Percentiles rank a stretch among this genome's conserved stretches.
phyloP scores from a whole-genome alignment of 2,329 filamentous ascomycete species.

The Paraphaeosphaeria minitans region DNA sequence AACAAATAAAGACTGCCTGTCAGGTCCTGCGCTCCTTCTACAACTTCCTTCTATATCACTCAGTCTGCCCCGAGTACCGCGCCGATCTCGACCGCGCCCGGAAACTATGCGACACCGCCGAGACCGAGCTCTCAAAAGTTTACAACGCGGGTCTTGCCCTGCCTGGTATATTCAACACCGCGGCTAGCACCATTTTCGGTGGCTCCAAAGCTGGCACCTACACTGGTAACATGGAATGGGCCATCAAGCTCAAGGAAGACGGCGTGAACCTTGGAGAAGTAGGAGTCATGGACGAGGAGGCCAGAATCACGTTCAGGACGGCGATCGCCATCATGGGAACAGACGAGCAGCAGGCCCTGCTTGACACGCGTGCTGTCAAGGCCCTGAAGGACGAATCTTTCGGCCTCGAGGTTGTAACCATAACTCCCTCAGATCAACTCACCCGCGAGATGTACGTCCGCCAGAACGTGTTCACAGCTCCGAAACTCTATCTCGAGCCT shows the following conservation, averaged over 20 bases:
- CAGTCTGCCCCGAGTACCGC: slow-evolving; percentile 82
- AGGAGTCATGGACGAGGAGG: slow-evolving; percentile 54
- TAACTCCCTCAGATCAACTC: slow-evolving; percentile 55
- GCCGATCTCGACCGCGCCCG: slow-evolving; percentile 70
- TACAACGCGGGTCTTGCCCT: slow-evolving; percentile 58
- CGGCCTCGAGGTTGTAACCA: slow-evolving; percentile 50
- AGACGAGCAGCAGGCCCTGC: slow-evolving; percentile 47
- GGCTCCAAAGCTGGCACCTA: slow-evolving; percentile 55
- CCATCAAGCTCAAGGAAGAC: slow-evolving; percentile 29
- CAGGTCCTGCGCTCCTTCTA: slow-evolving; percentile 83
- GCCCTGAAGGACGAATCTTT: slow-evolving; percentile 27
- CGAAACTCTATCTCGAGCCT: slow-evolving; percentile 52
- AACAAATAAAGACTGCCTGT: slow-evolving; percentile 63
- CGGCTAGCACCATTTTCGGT: slow-evolving; percentile 71
- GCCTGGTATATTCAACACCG: slow-evolving; percentile 82
- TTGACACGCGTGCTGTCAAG: slow-evolving; percentile 27
- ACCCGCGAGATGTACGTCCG: slow-evolving; percentile 53
- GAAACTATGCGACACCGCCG: slow-evolving; percentile 68
- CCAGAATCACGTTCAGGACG: slow-evolving; percentile 56
- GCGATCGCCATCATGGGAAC: slow-evolving; percentile 56
- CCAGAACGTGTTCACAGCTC: slow-evolving; percentile 36
- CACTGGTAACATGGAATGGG: slow-evolving; percentile 51
- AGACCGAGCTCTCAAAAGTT: slow-evolving; percentile 68
- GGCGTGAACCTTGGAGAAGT: slow-evolving; percentile 25
- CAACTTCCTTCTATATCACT: slow-evolving; percentile 82